These are phyloP conservation scores for Closterium sp. DNA, from an alignment of 139 green algal species.

Conservation along the genomic window DNA sequence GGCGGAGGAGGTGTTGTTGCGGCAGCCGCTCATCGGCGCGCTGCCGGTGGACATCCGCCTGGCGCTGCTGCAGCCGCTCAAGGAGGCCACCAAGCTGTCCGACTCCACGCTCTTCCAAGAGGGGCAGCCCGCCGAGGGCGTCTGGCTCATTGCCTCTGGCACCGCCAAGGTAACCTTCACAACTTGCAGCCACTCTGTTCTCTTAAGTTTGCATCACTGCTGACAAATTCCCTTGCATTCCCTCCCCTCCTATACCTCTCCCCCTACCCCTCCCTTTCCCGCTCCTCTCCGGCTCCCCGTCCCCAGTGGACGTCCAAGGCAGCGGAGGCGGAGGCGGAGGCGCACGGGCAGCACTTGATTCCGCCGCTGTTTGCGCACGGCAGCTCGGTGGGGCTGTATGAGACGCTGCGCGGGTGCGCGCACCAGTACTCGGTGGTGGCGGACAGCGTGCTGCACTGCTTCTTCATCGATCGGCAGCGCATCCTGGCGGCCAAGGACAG, in stretches of 20 bases:
- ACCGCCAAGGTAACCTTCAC: conserved; percentile 15
- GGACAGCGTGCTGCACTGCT: conserved; percentile 8
- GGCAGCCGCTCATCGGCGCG: conserved; percentile 4
- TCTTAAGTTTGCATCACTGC: too few relatives aligned
- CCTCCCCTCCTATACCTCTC: too few relatives aligned
- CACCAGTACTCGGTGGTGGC: not conserved
- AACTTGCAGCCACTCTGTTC: too few relatives aligned
- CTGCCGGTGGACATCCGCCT: not conserved
- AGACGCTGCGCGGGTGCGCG: not conserved
- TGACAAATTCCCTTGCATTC: too few relatives aligned
- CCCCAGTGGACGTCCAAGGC: not conserved
- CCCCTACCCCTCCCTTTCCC: too few relatives aligned
- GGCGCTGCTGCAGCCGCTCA: not conserved
- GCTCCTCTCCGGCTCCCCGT: too few relatives aligned
- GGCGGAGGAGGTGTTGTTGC: not conserved
- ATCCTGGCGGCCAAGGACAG: not conserved
- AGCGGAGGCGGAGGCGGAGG: not conserved
- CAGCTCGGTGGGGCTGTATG: conserved; percentile 1
- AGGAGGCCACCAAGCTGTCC: not conserved
- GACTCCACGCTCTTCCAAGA: not conserved
- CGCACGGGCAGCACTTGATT: not conserved
- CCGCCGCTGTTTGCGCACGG: not conserved
- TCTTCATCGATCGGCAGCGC: not conserved
- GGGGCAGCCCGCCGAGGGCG: not conserved
- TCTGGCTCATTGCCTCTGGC: conserved; percentile 27